Base-by-base conservation (phyloP, 352 stramenopile genomes). In the Globisporangium nagaii region DNA sequence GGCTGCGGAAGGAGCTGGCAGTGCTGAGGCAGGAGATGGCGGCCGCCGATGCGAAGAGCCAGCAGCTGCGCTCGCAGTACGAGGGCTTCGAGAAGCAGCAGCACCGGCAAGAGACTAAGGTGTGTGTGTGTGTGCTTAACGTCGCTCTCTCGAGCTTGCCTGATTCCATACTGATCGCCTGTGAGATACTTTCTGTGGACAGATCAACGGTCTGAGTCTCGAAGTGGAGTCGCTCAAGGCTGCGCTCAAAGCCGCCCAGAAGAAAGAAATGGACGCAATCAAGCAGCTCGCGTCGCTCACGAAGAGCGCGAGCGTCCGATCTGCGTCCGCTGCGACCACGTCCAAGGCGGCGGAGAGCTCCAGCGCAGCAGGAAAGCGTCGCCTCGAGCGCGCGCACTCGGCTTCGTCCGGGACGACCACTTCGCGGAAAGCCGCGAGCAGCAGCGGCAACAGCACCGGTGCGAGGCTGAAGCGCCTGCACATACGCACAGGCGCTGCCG, bases 191-290 rank as follows among this genome's bases (percentile, higher is more conserved):
- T n/a, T n/a, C n/a, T n/a, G n/a, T n/a, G n/a, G n/a, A n/a, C 50
- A 89, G 76, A 75, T 90, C 13, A 82, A 90, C 32, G 51, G 48
- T 8, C 46, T 90, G 3, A 59, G 42, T 24, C 64, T 63, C 0
- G 71, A 86, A 15, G 81, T 82, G 12, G 53, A 70, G 2, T 40
- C 45, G 10, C 70, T 86, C 17, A 86, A 80, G 35, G 49, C 57
- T 0, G 30, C 52, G 9, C 47, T 55, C 3, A 60, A 52, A 20
- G 61, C 56, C 22, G 63, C 65, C 1, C 63, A 68, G 35, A 71
- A 79, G 51, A 75, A 69, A 34, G 72, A 88, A 37, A 75, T 63
- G 42, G 75, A 85, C 24, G 61, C 65, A 7, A 71, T 68, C 30
- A 76, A 73, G 30, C 50, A 67, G 6, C 59, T 87, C 20, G 72